These are phyloP conservation scores for Amauroascus niger DNA, from an alignment of 2,329 filamentous ascomycete species.

Conservation along the genomic window DNA sequence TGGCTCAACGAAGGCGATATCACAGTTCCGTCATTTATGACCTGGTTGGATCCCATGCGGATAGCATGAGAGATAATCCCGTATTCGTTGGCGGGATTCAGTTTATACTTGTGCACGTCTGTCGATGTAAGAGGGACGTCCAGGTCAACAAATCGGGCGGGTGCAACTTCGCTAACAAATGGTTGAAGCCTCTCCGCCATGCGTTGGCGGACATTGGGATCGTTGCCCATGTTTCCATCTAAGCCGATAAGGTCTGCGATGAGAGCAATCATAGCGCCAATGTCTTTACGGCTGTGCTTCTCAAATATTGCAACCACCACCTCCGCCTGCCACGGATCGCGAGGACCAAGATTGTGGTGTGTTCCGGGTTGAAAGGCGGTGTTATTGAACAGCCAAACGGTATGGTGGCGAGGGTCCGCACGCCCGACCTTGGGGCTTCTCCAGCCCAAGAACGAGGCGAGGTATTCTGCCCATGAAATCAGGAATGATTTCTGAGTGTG, in stretches of 20 bases:
- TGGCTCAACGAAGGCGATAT: slow-evolving; percentile 30
- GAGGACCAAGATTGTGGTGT: background rate
- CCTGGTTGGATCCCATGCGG: slow-evolving; percentile 33
- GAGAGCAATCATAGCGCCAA: slow-evolving; percentile 59
- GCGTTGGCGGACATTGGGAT: slow-evolving; percentile 54
- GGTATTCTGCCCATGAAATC: slow-evolving; percentile 18
- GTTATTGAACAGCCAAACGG: slow-evolving; percentile 84
- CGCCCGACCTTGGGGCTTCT: slow-evolving; percentile 51
- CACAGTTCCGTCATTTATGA: slow-evolving; percentile 41
- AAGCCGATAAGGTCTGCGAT: slow-evolving; percentile 62
- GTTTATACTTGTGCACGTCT: slow-evolving; percentile 37
- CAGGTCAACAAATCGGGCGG: slow-evolving; percentile 58
- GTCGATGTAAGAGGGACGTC: slow-evolving; percentile 47
- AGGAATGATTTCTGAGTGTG: slow-evolving; percentile 7
- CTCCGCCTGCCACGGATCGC: slow-evolving; percentile 62
- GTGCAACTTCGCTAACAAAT: slow-evolving; percentile 66
- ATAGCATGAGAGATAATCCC: slow-evolving; percentile 61
- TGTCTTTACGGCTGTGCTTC: slow-evolving; percentile 55
- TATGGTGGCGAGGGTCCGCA: slow-evolving; percentile 55
- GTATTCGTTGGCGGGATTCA: slow-evolving; percentile 62
- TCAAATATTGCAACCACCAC: slow-evolving; percentile 76
- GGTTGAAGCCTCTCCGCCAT: slow-evolving; percentile 51
- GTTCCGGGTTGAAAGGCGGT: slow-evolving; percentile 56
- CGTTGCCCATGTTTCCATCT: slow-evolving; percentile 43
- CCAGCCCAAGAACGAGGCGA: slow-evolving; percentile 29